These are phyloP conservation scores for Globisporangium lucens DNA, from an alignment of 352 stramenopile genomes.

Conservation along the genomic window DNA sequence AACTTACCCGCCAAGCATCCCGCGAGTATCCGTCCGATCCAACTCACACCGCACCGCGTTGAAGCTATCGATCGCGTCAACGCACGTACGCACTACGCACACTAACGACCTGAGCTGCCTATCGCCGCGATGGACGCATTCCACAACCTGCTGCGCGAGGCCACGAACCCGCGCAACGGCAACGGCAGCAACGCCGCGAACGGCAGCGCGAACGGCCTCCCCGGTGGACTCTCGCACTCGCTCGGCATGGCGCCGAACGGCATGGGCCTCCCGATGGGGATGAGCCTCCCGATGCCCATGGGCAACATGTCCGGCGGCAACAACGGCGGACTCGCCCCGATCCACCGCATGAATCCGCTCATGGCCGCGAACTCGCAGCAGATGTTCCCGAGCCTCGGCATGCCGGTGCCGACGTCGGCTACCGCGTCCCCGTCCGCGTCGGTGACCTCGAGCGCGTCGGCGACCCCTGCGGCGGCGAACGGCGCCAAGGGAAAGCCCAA, in stretches of 20 bases:
- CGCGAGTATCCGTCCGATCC: neutral
- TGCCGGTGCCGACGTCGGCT: slow-evolving; percentile 14
- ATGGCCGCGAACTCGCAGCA: slow-evolving; percentile 52
- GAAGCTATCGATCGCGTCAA: neutral
- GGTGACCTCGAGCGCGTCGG: slow-evolving; percentile 16
- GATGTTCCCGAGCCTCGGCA: slow-evolving; percentile 63
- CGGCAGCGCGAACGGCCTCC: slow-evolving; percentile 20
- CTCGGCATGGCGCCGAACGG: slow-evolving; percentile 40
- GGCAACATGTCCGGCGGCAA: slow-evolving; percentile 36
- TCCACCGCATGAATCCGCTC: slow-evolving; percentile 73
- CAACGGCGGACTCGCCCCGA: slow-evolving; percentile 49
- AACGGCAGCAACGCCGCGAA: slow-evolving; percentile 15
- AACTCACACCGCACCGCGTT: neutral
- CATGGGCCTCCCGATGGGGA: slow-evolving; percentile 28
- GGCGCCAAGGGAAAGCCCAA: slow-evolving; percentile 50
- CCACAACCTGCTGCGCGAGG: slow-evolving; percentile 74
- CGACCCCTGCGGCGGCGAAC: slow-evolving; percentile 16
- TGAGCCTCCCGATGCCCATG: slow-evolving; percentile 37
- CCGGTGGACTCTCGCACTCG: slow-evolving; percentile 31
- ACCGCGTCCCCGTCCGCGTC: slow-evolving; percentile 17
- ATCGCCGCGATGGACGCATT: slow-evolving; percentile 57
- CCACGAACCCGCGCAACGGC: slow-evolving; percentile 49
- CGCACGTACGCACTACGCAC: neutral
- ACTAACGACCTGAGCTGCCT: neutral
- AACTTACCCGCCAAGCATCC: neutral